These are phyloP conservation scores for Trichoderma virens DNA, from an alignment of 495 filamentous ascomycete genomes.

Conservation along the genomic window DNA sequence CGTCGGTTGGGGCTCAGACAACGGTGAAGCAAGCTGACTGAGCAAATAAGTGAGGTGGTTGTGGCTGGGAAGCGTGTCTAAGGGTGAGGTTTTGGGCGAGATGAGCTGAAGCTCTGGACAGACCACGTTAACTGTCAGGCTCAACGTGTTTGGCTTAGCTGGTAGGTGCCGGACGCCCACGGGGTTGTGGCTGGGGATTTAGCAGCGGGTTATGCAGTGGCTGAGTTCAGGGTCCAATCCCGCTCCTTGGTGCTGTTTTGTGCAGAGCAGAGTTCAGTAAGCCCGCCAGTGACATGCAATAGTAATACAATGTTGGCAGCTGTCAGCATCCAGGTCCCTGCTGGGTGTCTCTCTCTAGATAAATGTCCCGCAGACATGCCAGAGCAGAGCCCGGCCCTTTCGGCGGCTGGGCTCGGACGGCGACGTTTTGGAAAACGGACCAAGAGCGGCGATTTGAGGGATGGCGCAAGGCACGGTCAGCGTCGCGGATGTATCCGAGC, in stretches of 20 bases:
- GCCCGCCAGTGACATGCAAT: background rate
- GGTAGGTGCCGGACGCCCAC: background rate
- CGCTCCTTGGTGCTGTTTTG: background rate
- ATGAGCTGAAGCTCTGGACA: background rate
- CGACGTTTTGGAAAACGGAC: background rate
- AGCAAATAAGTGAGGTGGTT: background rate
- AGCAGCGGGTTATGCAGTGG: background rate
- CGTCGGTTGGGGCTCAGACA: background rate
- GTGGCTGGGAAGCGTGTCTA: background rate
- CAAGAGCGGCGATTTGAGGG: background rate
- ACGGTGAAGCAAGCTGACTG: background rate
- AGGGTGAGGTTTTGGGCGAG: background rate
- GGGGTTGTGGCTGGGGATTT: background rate
- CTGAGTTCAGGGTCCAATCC: background rate
- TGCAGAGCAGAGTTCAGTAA: background rate
- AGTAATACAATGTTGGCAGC: background rate
- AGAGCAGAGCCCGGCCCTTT: background rate
- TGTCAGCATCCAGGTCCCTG: background rate
- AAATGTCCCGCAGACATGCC: background rate
- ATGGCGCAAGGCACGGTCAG: constrained; percentile 1
- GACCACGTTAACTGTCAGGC: background rate
- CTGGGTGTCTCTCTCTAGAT: background rate
- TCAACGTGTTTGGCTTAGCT: background rate
- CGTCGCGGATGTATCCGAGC: background rate
- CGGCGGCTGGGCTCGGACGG: background rate